phyloP scores from a whole-genome alignment of 441 rosid genomes.

The Populus hybrid region DNA sequence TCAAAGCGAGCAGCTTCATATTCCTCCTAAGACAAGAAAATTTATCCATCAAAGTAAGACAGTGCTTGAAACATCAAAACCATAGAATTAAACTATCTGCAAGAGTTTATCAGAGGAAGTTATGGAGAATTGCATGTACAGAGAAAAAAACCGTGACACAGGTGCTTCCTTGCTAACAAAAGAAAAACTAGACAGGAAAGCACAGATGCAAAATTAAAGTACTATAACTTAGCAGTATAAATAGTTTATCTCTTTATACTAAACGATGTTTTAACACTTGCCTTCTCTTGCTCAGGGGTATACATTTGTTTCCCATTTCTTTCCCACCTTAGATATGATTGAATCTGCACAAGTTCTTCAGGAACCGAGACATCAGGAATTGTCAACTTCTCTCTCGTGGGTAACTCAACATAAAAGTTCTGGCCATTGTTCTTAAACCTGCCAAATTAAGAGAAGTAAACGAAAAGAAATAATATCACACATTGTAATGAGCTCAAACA shows the following conservation, averaged over 20 bases:
- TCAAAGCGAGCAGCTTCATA: slow-evolving; percentile 93
- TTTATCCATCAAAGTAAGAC: slow-evolving; percentile 10
- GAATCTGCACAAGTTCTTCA: slow-evolving; percentile 93
- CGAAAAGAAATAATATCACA: background rate
- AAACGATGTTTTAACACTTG: slow-evolving; percentile 28
- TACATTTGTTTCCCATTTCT: slow-evolving; percentile 90
- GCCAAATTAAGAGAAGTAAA: background rate
- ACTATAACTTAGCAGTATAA: background rate
- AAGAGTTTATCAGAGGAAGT: background rate
- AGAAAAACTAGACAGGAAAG: background rate
- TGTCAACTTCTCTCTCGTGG: slow-evolving; percentile 39
- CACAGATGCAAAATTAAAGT: background rate
- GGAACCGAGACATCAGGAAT: slow-evolving; percentile 58
- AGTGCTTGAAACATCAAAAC: background rate
- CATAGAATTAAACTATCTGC: background rate
- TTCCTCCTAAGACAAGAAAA: slow-evolving; percentile 58
- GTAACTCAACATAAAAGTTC: slow-evolving; percentile 70
- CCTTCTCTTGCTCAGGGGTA: slow-evolving; percentile 91
- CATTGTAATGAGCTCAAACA: background rate
- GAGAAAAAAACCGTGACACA: background rate
- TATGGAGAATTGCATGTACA: background rate
- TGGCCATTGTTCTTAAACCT: slow-evolving; percentile 54
- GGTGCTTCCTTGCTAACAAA: background rate
- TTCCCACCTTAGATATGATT: slow-evolving; percentile 97
- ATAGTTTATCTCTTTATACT: background rate